phyloP scores from a whole-genome alignment of 352 stramenopile species.

The Pelagophyceae sp. region DNA sequence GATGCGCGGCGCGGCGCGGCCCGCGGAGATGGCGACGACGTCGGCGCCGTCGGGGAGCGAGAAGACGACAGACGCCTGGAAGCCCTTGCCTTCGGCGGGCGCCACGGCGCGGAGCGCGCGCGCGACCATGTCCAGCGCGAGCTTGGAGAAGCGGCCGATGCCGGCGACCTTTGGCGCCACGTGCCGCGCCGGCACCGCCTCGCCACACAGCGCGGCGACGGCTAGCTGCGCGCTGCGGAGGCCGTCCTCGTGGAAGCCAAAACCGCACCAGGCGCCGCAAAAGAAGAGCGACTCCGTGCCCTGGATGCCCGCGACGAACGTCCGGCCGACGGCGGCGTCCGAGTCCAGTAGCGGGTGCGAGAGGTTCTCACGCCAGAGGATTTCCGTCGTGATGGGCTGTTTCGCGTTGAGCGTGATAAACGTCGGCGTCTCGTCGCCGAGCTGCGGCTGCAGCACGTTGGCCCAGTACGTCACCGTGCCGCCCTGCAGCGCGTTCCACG shows the following conservation, averaged over 20 bases:
- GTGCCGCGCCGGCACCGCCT: conserved; percentile 30
- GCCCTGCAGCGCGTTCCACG: conserved; percentile 70
- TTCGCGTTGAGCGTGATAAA: conserved; percentile 75
- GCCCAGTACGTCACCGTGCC: conserved; percentile 74
- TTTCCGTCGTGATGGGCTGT: conserved; percentile 31
- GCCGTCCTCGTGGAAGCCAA: conserved; percentile 80
- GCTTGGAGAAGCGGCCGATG: background rate
- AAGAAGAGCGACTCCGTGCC: conserved; percentile 67
- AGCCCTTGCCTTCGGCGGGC: too few species aligned
- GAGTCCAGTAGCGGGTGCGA: conserved; percentile 67
- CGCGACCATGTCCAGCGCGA: background rate
- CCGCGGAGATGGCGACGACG: background rate
- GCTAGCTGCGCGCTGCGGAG: conserved; percentile 55
- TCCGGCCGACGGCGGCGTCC: conserved; percentile 47
- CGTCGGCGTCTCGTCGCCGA: conserved; percentile 46
- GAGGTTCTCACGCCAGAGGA: conserved; percentile 37
- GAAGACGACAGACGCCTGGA: background rate
- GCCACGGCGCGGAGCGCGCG: background rate
- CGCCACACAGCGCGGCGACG: conserved; percentile 45
- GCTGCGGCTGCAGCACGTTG: conserved; percentile 68
- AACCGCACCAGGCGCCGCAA: conserved; percentile 67
- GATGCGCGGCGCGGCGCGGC: background rate
- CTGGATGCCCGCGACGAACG: conserved; percentile 48
- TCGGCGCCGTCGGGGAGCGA: background rate
- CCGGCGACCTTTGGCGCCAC: too few species aligned